These are phyloP conservation scores for Fusarium sp. DNA, from an alignment of 2,329 filamentous ascomycete genomes.

Conservation along the genomic window DNA sequence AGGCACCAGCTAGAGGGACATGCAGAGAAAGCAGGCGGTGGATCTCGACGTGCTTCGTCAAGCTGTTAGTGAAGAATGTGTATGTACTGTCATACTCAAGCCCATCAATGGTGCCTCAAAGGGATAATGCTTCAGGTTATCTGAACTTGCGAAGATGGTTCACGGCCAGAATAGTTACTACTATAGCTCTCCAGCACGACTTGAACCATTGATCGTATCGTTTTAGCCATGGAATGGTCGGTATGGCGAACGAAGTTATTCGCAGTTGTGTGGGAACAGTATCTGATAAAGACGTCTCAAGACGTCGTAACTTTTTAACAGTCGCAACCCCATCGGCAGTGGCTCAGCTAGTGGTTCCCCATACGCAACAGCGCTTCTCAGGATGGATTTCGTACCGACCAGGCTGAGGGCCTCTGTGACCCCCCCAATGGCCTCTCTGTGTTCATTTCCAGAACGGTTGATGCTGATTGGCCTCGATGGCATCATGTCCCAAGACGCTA, in stretches of 20 bases:
- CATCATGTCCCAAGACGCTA: slow-evolving; percentile 16
- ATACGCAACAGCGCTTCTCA: slow-evolving; percentile 22
- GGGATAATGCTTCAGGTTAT: slow-evolving; percentile 17
- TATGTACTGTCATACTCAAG: slow-evolving; percentile 5
- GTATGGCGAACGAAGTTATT: not conserved
- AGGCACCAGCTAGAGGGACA: slow-evolving; percentile 35
- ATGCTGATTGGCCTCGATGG: slow-evolving; percentile 15
- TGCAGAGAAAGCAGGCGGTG: slow-evolving; percentile 25
- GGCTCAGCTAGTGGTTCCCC: slow-evolving; percentile 20
- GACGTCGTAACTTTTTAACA: slow-evolving; percentile 1
- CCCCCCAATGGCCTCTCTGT: not conserved
- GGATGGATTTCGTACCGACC: slow-evolving; percentile 21
- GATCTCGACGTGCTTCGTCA: slow-evolving; percentile 22
- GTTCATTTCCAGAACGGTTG: not conserved
- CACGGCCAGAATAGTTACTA: not conserved
- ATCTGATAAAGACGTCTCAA: not conserved
- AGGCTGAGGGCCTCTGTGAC: slow-evolving; percentile 14
- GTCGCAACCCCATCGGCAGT: slow-evolving; percentile 10
- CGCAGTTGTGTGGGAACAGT: not conserved
- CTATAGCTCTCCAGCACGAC: slow-evolving; percentile 5
- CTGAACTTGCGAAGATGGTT: not conserved
- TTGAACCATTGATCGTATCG: not conserved
- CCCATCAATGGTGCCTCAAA: slow-evolving; percentile 14
- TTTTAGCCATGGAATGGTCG: not conserved
- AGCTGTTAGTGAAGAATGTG: slow-evolving; percentile 10